These are phyloP conservation scores for Exophiala alcalophila DNA, from an alignment of 2,329 filamentous ascomycete genomes.

Conservation along the genomic window DNA sequence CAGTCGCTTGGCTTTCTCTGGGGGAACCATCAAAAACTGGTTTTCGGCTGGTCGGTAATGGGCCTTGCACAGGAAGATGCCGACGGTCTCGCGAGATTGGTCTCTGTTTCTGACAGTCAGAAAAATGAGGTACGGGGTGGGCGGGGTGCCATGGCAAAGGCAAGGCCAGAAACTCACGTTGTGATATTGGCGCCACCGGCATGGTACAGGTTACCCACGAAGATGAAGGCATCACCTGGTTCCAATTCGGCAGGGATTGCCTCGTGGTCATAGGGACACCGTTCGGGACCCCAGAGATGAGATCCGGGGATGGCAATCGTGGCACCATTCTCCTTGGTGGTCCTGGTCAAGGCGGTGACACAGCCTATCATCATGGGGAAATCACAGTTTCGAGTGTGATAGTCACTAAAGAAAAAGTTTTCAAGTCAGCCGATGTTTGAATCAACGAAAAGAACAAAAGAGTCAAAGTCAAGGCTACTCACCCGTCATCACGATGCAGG, in stretches of 20 bases:
- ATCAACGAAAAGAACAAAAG: too few relatives aligned
- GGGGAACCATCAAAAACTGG: constrained; percentile 31
- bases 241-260: constrained; percentile 34
- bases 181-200: constrained; percentile 36
- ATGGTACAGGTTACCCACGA: constrained; percentile 38
- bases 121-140: too few relatives aligned
- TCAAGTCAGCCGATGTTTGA: constrained; percentile 36
- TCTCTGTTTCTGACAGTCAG: constrained; percentile 17
- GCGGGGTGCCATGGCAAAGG: too few relatives aligned
- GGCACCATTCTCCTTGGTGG: constrained; percentile 34
- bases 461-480: constrained; percentile 27
- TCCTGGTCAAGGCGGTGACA: constrained; percentile 35
- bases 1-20: constrained; percentile 28
- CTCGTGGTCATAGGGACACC: constrained; percentile 26
- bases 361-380: constrained; percentile 42
- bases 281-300: constrained; percentile 31
- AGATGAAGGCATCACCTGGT: constrained; percentile 39
- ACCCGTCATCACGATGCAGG: constrained; percentile 34
- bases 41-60: constrained; percentile 31
- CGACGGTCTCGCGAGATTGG: constrained; percentile 24
- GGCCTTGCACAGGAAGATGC: constrained; percentile 25
- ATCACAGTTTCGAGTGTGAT: constrained; percentile 35
- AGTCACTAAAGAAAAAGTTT: constrained; percentile 16
- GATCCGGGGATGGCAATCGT: constrained; percentile 34
- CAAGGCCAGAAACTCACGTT: constrained; percentile 10